These are phyloP conservation scores for Phytophthora melonis DNA, from an alignment of 352 stramenopile species.

Conservation along the genomic window DNA sequence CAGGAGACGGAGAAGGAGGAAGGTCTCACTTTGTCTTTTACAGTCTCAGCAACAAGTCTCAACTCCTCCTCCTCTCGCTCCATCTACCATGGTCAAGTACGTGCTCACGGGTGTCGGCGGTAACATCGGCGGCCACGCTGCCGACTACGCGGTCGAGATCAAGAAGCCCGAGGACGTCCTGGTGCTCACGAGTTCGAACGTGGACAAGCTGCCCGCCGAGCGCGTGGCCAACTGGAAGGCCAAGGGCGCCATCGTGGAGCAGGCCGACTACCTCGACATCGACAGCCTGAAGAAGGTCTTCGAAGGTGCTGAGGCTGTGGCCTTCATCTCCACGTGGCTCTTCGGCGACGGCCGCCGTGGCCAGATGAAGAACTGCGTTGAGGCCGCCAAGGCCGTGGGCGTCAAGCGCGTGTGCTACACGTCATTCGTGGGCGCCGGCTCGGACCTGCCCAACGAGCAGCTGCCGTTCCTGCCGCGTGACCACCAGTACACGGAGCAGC, in stretches of 20 bases:
- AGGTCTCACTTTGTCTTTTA: slow-evolving; percentile 28
- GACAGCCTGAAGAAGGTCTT: slow-evolving; percentile 30
- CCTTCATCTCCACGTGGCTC: slow-evolving; percentile 31
- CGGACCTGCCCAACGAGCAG: slow-evolving; percentile 22
- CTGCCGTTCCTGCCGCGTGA: slow-evolving; percentile 28
- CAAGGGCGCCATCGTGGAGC: slow-evolving; percentile 6
- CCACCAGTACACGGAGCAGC: slow-evolving; percentile 30
- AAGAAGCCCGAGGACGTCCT: slow-evolving; percentile 32
- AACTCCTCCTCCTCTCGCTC: background rate
- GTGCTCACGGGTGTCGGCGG: slow-evolving; percentile 40
- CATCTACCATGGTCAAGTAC: slow-evolving; percentile 40
- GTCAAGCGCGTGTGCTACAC: slow-evolving; percentile 34
- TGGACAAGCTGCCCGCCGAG: background rate
- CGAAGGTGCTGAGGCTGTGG: slow-evolving; percentile 23
- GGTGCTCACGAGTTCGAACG: slow-evolving; percentile 12
- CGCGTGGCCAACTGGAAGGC: slow-evolving; percentile 1
- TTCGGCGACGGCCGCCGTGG: slow-evolving; percentile 23
- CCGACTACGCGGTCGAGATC: slow-evolving; percentile 34
- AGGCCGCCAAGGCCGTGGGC: slow-evolving; percentile 22
- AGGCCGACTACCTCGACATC: slow-evolving; percentile 9
- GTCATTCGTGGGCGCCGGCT: slow-evolving; percentile 24
- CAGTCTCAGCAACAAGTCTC: slow-evolving; percentile 24
- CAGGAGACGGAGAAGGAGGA: background rate
- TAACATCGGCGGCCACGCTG: slow-evolving; percentile 33
- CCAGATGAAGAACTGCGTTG: slow-evolving; percentile 26